Evolutionary conservation across 2,329 filamentous ascomycete species (phyloP).

Genomic region (Xenosphaeropsis pyriputrescens): DNA sequence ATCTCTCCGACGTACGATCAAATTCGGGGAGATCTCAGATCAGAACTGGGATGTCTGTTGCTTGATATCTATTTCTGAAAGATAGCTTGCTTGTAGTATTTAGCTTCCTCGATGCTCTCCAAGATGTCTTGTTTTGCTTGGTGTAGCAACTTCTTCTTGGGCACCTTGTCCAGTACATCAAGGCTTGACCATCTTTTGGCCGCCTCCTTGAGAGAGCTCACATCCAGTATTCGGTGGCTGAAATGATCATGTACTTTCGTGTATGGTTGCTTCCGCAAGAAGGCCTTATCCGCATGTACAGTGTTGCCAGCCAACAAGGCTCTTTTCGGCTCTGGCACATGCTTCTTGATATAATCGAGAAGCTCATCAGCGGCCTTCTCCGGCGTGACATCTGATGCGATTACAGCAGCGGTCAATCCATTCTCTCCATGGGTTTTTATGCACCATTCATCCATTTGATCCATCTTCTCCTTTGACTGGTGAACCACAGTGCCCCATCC

Average conservation of each 20-base stretch:
- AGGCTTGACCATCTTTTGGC: constrained; percentile 62
- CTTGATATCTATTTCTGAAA: constrained; percentile 27
- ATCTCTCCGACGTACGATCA: no score
- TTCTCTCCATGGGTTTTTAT: constrained; percentile 61
- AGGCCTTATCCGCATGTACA: constrained; percentile 78
- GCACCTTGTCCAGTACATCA: constrained; percentile 44
- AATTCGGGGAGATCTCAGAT: no score
- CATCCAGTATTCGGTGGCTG: constrained; percentile 83
- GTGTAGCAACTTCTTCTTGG: constrained; percentile 63
- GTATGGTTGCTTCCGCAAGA: constrained; percentile 65
- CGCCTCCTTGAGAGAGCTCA: constrained; percentile 86
- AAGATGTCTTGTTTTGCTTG: constrained; percentile 80
- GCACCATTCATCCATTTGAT: constrained; percentile 84
- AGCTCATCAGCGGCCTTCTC: constrained; percentile 58
- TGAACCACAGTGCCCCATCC: constrained; percentile 76
- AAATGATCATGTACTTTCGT: constrained; percentile 58
- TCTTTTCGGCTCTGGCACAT: constrained; percentile 49
- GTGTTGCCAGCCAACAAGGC: constrained; percentile 83
- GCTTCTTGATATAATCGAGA: constrained; percentile 61
- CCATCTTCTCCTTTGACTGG: constrained; percentile 53
- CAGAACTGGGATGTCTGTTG: no score
- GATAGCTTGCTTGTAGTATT: constrained; percentile 61
- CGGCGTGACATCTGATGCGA: constrained; percentile 58
- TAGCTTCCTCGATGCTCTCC: constrained; percentile 88
- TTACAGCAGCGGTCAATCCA: constrained; percentile 67